These are phyloP conservation scores for Chenopodium suecicum DNA, from an alignment of 148 eudicot genomes.

Conservation along the genomic window DNA sequence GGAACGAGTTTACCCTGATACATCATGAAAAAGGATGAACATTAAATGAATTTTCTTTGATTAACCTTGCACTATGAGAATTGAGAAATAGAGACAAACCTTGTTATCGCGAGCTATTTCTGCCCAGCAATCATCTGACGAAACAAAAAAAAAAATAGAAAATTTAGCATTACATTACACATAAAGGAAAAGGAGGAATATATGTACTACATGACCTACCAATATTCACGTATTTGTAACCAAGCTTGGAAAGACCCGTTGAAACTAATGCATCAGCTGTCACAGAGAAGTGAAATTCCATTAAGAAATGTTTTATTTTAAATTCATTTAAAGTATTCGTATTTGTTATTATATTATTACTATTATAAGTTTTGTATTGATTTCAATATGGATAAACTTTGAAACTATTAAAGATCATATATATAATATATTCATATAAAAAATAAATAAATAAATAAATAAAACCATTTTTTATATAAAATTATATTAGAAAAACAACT, in stretches of 20 bases:
- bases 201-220: constrained; percentile 36
- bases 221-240: constrained; percentile 71
- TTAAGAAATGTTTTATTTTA: neutral
- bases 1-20: constrained; percentile 36
- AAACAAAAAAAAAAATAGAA: constrained; percentile 2
- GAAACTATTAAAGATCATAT: no score
- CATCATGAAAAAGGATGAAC: neutral
- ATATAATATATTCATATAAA: no score
- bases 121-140: constrained; percentile 94
- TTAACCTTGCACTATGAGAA: neutral
- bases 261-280: constrained; percentile 82
- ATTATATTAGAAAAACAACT: no score
- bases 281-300: neutral
- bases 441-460: no score
- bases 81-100: constrained; percentile 29
- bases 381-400: no score
- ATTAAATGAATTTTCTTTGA: neutral
- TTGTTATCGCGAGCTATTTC: constrained; percentile 57
- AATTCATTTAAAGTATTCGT: neutral
- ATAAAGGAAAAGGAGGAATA: neutral
- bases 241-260: constrained; percentile 66
- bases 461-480: no score
- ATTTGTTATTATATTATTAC: no score
- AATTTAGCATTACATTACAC: neutral
- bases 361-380: no score